Conservation (phyloP, 2,329 filamentous ascomycete species). For the Ophiobolus disseminans region DNA sequence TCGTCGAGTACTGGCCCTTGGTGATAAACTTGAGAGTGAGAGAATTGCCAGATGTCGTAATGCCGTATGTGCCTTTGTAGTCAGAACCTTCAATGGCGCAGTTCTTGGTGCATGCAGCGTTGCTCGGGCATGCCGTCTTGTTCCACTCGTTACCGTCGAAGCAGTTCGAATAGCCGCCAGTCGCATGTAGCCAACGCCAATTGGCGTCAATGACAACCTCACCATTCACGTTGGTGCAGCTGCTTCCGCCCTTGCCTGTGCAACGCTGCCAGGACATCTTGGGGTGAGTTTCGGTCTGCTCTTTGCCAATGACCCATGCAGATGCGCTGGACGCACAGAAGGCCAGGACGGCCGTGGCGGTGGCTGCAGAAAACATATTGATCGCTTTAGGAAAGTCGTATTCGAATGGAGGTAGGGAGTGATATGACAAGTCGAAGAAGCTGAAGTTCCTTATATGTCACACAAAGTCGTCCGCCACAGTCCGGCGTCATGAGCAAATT, state of each 20-base stretch:
- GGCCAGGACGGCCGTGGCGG: conserved; percentile 27
- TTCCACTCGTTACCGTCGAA: conserved; percentile 54
- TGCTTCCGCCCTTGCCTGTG: conserved; percentile 38
- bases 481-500: neutral
- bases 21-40: conserved; percentile 64
- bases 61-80: conserved; percentile 48
- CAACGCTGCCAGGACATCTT: conserved; percentile 45
- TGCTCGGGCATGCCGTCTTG: conserved; percentile 43
- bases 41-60: conserved; percentile 58
- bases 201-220: conserved; percentile 52
- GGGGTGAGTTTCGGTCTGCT: conserved; percentile 48
- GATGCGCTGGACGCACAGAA: conserved; percentile 35
- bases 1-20: conserved; percentile 50
- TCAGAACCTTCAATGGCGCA: conserved; percentile 50
- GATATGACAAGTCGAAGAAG: conserved; percentile 7
- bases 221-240: conserved; percentile 43
- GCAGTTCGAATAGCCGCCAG: conserved; percentile 46
- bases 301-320: conserved; percentile 46
- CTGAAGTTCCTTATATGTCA: conserved; percentile 17
- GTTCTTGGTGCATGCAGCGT: conserved; percentile 39
- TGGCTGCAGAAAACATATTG: conserved; percentile 31
- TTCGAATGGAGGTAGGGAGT: neutral
- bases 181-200: conserved; percentile 57
- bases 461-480: neutral
- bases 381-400: neutral